Percentiles rank a stretch among this genome's conserved stretches.
Conservation (phyloP, 169 alveolate genomes). For the Ichthyophthirius multifiliis region DNA sequence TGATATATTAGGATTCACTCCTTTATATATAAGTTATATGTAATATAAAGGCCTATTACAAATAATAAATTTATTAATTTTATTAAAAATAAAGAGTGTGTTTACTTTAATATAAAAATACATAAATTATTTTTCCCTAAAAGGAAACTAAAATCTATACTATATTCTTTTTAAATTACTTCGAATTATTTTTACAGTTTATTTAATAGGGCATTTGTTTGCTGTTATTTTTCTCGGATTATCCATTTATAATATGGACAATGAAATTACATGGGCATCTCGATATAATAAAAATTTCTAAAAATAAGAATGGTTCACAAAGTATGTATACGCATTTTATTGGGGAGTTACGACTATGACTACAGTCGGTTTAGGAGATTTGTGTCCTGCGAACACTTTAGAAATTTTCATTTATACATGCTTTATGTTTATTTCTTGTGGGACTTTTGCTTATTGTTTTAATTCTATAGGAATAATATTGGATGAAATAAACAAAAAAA, state of each 20-base stretch:
- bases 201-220: neutral
- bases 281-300: neutral
- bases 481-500: neutral
- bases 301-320: neutral
- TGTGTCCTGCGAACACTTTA: neutral
- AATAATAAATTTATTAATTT: neutral
- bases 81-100: neutral
- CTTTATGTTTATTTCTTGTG: neutral
- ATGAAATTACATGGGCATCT: neutral
- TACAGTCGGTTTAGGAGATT: constrained; percentile 25
- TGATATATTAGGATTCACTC: neutral
- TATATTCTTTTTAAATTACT: neutral
- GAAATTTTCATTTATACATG: neutral
- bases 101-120: neutral
- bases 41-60: neutral
- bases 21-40: neutral
- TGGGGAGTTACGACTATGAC: constrained; percentile 32
- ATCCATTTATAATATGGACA: neutral
- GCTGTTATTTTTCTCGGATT: neutral
- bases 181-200: neutral
- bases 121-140: neutral
- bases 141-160: neutral
- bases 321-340: constrained; percentile 8
- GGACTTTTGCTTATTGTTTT: neutral
- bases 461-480: neutral